phyloP scores from a whole-genome alignment of 2,329 filamentous ascomycete genomes.

The Pseudovirgaria hyperparasitica region DNA sequence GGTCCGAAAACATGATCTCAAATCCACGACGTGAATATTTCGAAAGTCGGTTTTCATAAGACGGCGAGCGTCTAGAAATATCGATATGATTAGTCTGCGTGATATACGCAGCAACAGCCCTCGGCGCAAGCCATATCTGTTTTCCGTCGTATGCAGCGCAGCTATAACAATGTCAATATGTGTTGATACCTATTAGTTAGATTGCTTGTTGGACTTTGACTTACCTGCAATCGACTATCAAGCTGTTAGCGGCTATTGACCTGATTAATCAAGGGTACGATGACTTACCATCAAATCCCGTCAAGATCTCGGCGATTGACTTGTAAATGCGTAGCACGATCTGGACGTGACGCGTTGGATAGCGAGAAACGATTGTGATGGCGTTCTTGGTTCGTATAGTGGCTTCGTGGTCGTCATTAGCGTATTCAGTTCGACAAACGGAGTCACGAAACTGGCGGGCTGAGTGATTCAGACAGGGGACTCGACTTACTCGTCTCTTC shows the following conservation, averaged over 20 bases:
- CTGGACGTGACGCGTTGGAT: slow-evolving; percentile 73
- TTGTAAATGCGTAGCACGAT: slow-evolving; percentile 80
- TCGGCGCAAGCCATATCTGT: slow-evolving; percentile 67
- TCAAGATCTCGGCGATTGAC: slow-evolving; percentile 70
- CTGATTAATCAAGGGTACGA: too few species aligned
- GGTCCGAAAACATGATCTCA: slow-evolving; percentile 65
- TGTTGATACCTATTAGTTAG: too few species aligned
- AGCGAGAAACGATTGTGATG: slow-evolving; percentile 73
- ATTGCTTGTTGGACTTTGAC: too few species aligned
- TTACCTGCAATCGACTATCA: too few species aligned
- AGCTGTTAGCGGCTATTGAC: too few species aligned
- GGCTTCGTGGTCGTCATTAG: too few species aligned
- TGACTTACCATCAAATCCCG: slow-evolving; percentile 80
- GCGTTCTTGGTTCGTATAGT: slow-evolving; percentile 78
- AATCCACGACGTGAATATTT: slow-evolving; percentile 79
- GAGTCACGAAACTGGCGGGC: too few species aligned
- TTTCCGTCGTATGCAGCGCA: slow-evolving; percentile 69
- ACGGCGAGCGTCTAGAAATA: slow-evolving; percentile 65
- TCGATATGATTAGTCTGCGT: slow-evolving; percentile 76
- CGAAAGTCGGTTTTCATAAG: slow-evolving; percentile 75
- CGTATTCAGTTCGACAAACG: too few species aligned
- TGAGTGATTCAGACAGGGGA: too few species aligned
- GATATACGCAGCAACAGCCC: slow-evolving; percentile 65
- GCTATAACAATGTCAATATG: too few species aligned
- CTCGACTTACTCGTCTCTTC: too few species aligned